These are phyloP conservation scores for Lactarius akahatsu DNA, from an alignment of 768 basidiomycete species.

Conservation along the genomic window DNA sequence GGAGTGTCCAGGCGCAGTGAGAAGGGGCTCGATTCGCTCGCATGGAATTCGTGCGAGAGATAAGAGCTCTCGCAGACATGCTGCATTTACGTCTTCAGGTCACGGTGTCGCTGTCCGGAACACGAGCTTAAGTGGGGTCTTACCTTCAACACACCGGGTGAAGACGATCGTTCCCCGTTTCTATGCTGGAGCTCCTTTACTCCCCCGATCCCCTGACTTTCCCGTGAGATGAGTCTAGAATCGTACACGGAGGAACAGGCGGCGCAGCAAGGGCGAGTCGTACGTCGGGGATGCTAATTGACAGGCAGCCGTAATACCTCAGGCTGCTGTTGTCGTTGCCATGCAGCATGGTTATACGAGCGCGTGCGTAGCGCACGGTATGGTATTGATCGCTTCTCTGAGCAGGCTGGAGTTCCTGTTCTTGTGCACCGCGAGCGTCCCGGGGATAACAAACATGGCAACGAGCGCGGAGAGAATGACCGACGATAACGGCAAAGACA, in stretches of 20 bases:
- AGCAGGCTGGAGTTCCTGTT: conserved; percentile 40
- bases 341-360: conserved; percentile 2
- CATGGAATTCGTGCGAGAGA: neutral
- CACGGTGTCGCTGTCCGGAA: neutral
- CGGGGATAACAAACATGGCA: conserved; percentile 40
- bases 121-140: neutral
- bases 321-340: conserved; percentile 1
- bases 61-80: conserved; percentile 23
- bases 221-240: conserved; percentile 32
- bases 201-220: neutral
- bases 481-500: conserved; percentile 53
- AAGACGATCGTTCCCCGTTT: conserved; percentile 1
- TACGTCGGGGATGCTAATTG: too few relatives aligned
- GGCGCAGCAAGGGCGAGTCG: conserved; percentile 8
- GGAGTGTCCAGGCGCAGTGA: neutral
- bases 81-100: conserved; percentile 1
- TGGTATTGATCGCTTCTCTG: conserved; percentile 32
- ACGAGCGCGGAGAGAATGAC: conserved; percentile 53
- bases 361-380: conserved; percentile 3
- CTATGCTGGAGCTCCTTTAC: neutral
- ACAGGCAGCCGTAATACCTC: neutral
- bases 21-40: neutral
- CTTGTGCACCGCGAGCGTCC: conserved; percentile 51
- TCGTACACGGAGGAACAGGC: conserved; percentile 27
- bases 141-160: conserved; percentile 24